phyloP scores from a whole-genome alignment of 75 land plant species.

The Pinus tabuliformis region DNA sequence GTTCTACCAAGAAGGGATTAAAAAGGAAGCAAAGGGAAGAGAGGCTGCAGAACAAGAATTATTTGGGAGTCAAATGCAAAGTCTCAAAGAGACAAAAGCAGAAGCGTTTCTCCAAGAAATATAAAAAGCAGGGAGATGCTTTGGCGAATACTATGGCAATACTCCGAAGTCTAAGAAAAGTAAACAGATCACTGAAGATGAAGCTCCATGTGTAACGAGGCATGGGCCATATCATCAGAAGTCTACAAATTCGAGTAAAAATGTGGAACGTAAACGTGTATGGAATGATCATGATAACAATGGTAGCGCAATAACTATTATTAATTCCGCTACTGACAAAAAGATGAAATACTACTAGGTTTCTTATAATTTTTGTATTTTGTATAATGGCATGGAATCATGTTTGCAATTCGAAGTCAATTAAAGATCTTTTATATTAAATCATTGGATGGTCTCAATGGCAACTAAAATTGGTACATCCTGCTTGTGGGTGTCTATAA shows the following conservation, averaged over 20 bases:
- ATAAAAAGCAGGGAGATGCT: not conserved
- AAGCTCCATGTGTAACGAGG: not conserved
- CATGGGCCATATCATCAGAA: not conserved
- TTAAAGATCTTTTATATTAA: too few relatives aligned
- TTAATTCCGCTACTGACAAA: not conserved
- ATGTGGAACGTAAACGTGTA: not conserved
- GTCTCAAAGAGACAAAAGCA: not conserved
- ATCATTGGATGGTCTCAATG: too few relatives aligned
- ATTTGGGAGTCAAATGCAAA: not conserved
- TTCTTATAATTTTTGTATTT: not conserved
- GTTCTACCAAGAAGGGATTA: constrained; percentile 8
- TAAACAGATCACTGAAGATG: not conserved
- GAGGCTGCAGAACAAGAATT: not conserved
- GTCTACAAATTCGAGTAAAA: not conserved
- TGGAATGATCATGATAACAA: not conserved
- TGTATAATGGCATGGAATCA: not conserved
- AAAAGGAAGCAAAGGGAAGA: constrained; percentile 7
- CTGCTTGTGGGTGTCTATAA: too few relatives aligned
- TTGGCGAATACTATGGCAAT: not conserved
- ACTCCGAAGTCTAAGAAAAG: constrained; percentile 2
- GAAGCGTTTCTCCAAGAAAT: not conserved
- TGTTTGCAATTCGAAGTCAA: not conserved
- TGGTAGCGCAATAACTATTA: constrained; percentile 3
- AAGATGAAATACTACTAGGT: constrained; percentile 4
- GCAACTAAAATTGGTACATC: too few relatives aligned